Conservation (phyloP, 176 grass and related monocot genomes). For the Alopecurus myosuroides region DNA sequence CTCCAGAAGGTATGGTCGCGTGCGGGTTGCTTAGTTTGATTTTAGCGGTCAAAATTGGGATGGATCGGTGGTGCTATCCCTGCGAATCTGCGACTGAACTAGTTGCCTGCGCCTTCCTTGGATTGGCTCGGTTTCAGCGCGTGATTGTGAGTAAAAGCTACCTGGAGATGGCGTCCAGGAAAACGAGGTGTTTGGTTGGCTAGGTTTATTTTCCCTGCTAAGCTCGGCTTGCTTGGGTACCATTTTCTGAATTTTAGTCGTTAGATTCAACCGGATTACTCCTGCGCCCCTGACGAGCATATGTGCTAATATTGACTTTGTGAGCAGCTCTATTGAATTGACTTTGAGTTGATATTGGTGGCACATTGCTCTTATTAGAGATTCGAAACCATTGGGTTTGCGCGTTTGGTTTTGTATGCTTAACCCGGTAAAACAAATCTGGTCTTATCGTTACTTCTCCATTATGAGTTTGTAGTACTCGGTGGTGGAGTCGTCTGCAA, state of each 20-base stretch:
- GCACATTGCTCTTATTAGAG: slow-evolving; percentile 18
- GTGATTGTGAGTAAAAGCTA: neutral
- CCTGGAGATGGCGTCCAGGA: neutral
- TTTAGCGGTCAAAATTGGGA: neutral
- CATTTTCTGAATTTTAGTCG: slow-evolving; percentile 13
- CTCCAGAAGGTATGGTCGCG: slow-evolving; percentile 72
- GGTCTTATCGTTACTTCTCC: neutral
- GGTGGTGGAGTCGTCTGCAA: neutral
- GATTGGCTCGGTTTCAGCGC: neutral
- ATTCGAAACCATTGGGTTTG: neutral
- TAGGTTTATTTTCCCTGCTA: neutral
- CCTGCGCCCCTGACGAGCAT: slow-evolving; percentile 11
- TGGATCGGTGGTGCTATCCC: neutral
- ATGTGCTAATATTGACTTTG: neutral
- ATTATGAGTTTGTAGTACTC: neutral
- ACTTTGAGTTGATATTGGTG: slow-evolving; percentile 11
- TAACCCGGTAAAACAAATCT: neutral
- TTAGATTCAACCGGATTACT: neutral
- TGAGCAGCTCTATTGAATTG: slow-evolving; percentile 9
- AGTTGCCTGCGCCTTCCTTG: neutral
- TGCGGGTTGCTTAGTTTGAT: neutral
- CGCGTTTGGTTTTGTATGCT: neutral
- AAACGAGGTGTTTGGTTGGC: slow-evolving; percentile 5
- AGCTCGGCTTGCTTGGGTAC: neutral
- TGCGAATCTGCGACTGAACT: neutral